phyloP scores from a whole-genome alignment of 192 early-diverging fungal species.

The Backusella westeae region DNA sequence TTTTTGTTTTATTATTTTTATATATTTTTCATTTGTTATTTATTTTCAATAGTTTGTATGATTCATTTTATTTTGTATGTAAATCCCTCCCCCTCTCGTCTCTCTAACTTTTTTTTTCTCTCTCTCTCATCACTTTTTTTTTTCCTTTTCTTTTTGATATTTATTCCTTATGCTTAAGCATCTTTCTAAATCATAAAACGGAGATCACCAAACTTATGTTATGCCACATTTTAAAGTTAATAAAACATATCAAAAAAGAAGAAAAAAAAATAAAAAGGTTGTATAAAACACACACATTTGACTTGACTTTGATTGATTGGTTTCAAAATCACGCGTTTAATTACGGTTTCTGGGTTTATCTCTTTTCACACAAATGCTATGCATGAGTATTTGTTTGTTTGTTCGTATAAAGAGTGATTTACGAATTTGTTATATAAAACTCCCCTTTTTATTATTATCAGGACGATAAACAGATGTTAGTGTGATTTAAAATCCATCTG shows the following conservation, averaged over 20 bases:
- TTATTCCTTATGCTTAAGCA: conserved; percentile 4
- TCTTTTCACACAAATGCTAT: not conserved
- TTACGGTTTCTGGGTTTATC: not conserved
- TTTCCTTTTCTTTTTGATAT: not conserved
- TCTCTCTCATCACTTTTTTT: not conserved
- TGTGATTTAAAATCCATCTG: not conserved
- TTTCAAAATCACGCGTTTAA: not conserved
- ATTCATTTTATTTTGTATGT: conserved; percentile 4
- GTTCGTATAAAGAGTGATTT: not conserved
- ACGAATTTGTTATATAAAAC: not conserved
- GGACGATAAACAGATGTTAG: not conserved
- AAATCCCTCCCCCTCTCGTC: not conserved
- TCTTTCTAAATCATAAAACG: not conserved
- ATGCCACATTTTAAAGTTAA: not conserved
- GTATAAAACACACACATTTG: not conserved
- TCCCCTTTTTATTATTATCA: not conserved
- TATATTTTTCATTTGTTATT: conserved; percentile 1
- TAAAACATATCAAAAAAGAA: conserved; percentile 2
- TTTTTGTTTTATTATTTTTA: not conserved
- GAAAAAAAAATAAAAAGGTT: not conserved
- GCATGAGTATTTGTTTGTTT: not conserved
- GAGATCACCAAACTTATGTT: conserved; percentile 5
- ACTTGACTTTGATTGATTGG: not conserved
- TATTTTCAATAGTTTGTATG: conserved; percentile 7
- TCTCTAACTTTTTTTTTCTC: not conserved